phyloP scores from a whole-genome alignment of 805 yeast genomes.

The Grigorovia humatica region DNA sequence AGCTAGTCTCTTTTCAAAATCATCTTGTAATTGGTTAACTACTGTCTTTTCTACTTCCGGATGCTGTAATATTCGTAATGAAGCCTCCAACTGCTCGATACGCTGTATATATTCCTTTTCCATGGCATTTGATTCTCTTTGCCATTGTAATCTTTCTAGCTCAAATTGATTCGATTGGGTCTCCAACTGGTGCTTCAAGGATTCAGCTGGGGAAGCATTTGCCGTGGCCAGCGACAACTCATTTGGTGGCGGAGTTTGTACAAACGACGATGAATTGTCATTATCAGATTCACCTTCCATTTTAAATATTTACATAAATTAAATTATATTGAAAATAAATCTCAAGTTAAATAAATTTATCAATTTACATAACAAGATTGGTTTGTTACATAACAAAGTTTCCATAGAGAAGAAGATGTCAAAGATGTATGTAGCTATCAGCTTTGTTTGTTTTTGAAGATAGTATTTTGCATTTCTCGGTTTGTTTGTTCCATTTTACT shows the following conservation, averaged over 20 bases:
- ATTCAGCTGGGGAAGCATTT: neutral
- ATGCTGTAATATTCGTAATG: slow-evolving; percentile 23
- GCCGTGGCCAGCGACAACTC: neutral
- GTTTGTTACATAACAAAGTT: neutral
- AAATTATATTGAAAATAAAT: neutral
- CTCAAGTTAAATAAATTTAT: neutral
- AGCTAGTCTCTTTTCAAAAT: neutral
- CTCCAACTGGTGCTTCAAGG: slow-evolving; percentile 30
- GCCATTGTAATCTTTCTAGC: slow-evolving; percentile 16
- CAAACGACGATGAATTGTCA: slow-evolving; percentile 31
- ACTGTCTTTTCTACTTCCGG: slow-evolving; percentile 29
- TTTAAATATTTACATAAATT: neutral
- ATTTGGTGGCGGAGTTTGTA: slow-evolving; percentile 16
- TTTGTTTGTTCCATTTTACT: neutral
- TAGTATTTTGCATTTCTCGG: neutral
- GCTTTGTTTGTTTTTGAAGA: neutral
- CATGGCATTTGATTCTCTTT: slow-evolving; percentile 14
- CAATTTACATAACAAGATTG: neutral
- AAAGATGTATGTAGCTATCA: slow-evolving; percentile 9
- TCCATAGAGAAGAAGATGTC: slow-evolving; percentile 5
- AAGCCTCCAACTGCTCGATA: neutral
- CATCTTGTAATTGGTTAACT: neutral
- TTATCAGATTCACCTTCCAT: slow-evolving; percentile 6
- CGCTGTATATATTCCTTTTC: slow-evolving; percentile 28
- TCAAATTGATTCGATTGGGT: slow-evolving; percentile 33